Evolutionary conservation across 78 protist species (phyloP), one percentile per base, ranked within the genome.

Genomic region (Tieghemostelium lacteum): DNA sequence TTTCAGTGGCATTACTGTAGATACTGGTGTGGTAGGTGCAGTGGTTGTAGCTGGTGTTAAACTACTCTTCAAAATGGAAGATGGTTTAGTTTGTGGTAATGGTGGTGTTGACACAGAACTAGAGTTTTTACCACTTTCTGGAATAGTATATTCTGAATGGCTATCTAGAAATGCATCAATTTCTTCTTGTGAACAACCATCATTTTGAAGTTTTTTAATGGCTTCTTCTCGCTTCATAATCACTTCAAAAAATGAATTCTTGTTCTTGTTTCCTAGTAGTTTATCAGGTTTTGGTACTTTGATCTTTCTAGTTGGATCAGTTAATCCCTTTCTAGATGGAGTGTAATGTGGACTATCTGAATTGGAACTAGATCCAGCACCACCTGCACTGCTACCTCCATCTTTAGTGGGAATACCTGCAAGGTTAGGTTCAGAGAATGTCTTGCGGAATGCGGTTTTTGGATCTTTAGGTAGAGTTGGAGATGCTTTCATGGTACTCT

Each of bases 261-360:
- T 71, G 20, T 71, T 63, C 10, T 45, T 6, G 45, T 71, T 83
- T 12, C 75, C 74, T 34, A 83, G 36, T 1, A 83, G 57, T 37
- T 83, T 83, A 28, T 69, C 78, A 26, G 75, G 74, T 16, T 69
- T 83, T 52, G 75, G 75, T 16, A 71, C 52, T 31, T 60, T 66
- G 10, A 62, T 42, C 31, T 67, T 80, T n/a, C 89, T 58, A 6
- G 91, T 40, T 28, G 91, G 91, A 29, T 83, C 91, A 1, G 91
- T 83, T 19, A 83, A 37, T 31, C 75, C 77, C 29, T 83, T 83
- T 52, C 91, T 34, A 0, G 91, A 83, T n/a, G n/a, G n/a, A n/a
- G n/a, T n/a, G n/a, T n/a, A n/a, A n/a, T n/a, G n/a, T n/a, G n/a
- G n/a, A n/a, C n/a, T n/a, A n/a, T n/a, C n/a, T n/a, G n/a, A n/a